These are phyloP conservation scores for Fomitopsis schrenkii DNA, from an alignment of 1,284 basidiomycete genomes.

Conservation along the genomic window DNA sequence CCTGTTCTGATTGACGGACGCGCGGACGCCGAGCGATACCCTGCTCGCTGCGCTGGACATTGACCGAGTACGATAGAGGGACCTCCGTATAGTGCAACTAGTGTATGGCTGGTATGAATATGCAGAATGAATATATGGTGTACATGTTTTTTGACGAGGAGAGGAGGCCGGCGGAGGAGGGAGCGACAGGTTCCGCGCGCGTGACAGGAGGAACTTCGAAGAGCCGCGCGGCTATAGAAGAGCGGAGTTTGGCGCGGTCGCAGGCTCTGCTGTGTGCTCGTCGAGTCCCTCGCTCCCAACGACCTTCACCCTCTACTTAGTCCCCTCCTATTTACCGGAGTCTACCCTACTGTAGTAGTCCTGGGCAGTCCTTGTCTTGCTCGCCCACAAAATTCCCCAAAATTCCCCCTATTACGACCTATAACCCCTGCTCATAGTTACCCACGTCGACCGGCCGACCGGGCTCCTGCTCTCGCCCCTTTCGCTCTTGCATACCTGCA, in stretches of 20 bases:
- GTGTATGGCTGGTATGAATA: conserved; percentile 3
- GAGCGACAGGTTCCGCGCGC: neutral
- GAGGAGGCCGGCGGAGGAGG: neutral
- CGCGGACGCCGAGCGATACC: conserved; percentile 20
- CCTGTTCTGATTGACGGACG: conserved; percentile 18
- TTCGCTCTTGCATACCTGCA: conserved; percentile 25
- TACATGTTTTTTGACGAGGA: neutral
- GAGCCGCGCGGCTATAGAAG: conserved; percentile 18
- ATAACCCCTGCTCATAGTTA: conserved; percentile 44
- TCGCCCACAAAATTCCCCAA: conserved; percentile 34
- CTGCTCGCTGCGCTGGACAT: conserved; percentile 6
- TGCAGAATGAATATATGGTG: neutral
- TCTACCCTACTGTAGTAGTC: conserved; percentile 36
- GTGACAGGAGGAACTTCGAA: conserved; percentile 8
- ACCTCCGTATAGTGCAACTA: conserved; percentile 8
- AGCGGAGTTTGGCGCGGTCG: conserved; percentile 40
- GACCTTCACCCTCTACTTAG: conserved; percentile 42
- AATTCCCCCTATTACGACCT: conserved; percentile 35
- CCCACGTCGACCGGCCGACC: conserved; percentile 33
- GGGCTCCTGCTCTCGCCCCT: conserved; percentile 27
- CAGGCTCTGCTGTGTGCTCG: conserved; percentile 18
- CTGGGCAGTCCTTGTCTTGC: conserved; percentile 35
- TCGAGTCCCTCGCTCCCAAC: conserved; percentile 34
- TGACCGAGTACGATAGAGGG: conserved; percentile 5
- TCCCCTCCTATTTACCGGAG: conserved; percentile 37